These are phyloP conservation scores for Quercus agrifolia DNA, from an alignment of 306 rosid species.

Conservation along the genomic window DNA sequence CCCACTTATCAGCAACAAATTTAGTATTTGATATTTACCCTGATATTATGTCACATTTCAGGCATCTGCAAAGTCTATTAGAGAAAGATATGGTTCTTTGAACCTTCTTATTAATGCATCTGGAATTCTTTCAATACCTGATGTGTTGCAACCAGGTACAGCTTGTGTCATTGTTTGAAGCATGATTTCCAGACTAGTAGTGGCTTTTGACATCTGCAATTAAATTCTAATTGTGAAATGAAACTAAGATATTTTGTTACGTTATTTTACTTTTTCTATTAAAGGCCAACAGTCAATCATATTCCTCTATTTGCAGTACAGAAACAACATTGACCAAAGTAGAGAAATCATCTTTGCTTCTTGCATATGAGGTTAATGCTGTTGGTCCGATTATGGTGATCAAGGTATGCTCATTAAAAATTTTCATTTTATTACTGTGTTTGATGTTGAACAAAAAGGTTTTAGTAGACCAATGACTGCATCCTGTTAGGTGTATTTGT, in stretches of 20 bases:
- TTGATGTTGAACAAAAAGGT: background rate
- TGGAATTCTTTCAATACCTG: conserved; percentile 84
- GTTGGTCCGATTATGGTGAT: conserved; percentile 87
- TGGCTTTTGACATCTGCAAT: background rate
- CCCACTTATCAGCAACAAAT: no score
- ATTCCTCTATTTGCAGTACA: conserved; percentile 40
- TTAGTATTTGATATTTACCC: no score
- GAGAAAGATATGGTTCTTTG: conserved; percentile 39
- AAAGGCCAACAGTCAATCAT: conserved; percentile 14
- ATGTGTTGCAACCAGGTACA: conserved; percentile 76
- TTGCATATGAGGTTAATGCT: conserved; percentile 86
- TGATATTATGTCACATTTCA: no score
- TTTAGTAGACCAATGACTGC: background rate
- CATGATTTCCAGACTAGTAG: background rate
- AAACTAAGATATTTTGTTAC: background rate
- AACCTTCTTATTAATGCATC: conserved; percentile 89
- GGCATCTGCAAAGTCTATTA: no score
- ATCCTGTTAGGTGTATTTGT: background rate
- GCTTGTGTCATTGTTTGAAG: conserved; percentile 9
- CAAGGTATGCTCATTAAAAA: conserved; percentile 54
- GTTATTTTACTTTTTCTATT: background rate
- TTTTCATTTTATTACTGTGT: conserved; percentile 1
- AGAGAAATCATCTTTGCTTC: conserved; percentile 74
- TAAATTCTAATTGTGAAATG: background rate
- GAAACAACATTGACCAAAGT: conserved; percentile 83